phyloP scores from a whole-genome alignment of 805 yeast species.

The Hanseniaspora clermontiae region DNA sequence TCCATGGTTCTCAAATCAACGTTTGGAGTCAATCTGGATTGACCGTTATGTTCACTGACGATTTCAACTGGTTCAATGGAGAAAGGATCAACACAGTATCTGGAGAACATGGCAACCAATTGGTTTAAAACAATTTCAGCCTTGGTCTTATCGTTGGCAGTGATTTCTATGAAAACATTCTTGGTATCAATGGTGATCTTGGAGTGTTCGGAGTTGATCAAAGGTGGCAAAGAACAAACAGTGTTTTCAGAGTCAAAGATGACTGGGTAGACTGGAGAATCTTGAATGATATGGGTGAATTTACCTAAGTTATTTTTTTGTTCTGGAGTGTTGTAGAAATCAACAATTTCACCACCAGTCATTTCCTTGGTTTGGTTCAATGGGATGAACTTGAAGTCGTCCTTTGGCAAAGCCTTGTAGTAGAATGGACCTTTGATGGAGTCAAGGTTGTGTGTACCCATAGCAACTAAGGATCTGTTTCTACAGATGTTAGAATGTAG shows the following conservation, averaged over 20 bases:
- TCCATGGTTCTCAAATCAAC: conserved; percentile 52
- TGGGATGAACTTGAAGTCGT: conserved; percentile 62
- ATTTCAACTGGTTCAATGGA: conserved; percentile 82
- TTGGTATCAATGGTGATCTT: conserved; percentile 75
- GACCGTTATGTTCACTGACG: conserved; percentile 65
- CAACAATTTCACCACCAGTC: conserved; percentile 70
- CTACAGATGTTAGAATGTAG: conserved; percentile 91
- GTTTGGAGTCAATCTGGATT: conserved; percentile 66
- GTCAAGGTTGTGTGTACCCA: conserved; percentile 94
- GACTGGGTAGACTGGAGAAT: conserved; percentile 83
- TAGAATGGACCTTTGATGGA: conserved; percentile 70
- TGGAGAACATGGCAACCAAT: conserved; percentile 89
- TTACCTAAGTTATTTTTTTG: conserved; percentile 82
- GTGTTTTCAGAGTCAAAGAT: conserved; percentile 63
- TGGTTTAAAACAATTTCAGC: conserved; percentile 85
- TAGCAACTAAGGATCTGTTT: conserved; percentile 92
- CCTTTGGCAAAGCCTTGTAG: conserved; percentile 73
- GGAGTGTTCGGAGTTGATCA: conserved; percentile 83
- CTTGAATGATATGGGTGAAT: conserved; percentile 74
- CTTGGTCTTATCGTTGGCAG: conserved; percentile 92
- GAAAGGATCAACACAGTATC: conserved; percentile 70
- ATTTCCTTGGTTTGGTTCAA: conserved; percentile 57
- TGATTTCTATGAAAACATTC: conserved; percentile 83
- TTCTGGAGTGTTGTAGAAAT: conserved; percentile 55
- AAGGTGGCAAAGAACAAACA: conserved; percentile 91